These are phyloP conservation scores for Podospora conica DNA, from an alignment of 495 filamentous ascomycete species.

Conservation along the genomic window DNA sequence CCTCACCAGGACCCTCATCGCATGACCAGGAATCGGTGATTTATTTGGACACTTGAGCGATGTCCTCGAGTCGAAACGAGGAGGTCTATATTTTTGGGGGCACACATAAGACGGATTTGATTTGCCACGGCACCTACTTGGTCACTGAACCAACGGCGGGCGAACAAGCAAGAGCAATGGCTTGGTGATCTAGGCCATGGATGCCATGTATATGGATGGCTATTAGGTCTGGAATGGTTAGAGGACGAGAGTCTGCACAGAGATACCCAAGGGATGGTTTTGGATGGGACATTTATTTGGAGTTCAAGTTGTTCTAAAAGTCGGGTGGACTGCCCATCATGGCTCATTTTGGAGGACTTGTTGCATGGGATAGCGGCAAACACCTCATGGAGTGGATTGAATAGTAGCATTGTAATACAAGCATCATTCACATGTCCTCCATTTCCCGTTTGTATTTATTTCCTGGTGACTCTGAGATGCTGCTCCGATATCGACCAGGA, in stretches of 20 bases:
- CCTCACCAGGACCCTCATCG: not conserved
- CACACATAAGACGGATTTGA: too few relatives aligned
- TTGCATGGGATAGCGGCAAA: not conserved
- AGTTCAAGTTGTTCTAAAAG: not conserved
- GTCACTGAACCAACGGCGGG: not conserved
- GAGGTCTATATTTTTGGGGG: not conserved
- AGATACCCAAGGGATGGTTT: not conserved
- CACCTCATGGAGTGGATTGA: not conserved
- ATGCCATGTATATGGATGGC: not conserved
- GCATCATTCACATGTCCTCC: not conserved
- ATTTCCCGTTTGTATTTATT: not conserved
- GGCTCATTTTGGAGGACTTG: not conserved
- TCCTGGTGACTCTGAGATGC: too few relatives aligned
- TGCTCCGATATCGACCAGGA: not conserved
- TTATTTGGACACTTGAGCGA: not conserved
- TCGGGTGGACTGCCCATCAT: not conserved
- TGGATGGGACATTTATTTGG: slow-evolving; percentile 1
- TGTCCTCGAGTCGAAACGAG: not conserved
- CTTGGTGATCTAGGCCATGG: not conserved
- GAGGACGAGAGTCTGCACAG: not conserved
- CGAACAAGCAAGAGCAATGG: not conserved
- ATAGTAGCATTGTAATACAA: not conserved
- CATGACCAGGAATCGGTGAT: not conserved
- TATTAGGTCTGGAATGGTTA: not conserved
- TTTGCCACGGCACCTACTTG: not conserved